Percentiles rank a stretch among this genome's conserved stretches.
phyloP scores from a whole-genome alignment of 257 asterid species.

The Plantago elongata region DNA sequence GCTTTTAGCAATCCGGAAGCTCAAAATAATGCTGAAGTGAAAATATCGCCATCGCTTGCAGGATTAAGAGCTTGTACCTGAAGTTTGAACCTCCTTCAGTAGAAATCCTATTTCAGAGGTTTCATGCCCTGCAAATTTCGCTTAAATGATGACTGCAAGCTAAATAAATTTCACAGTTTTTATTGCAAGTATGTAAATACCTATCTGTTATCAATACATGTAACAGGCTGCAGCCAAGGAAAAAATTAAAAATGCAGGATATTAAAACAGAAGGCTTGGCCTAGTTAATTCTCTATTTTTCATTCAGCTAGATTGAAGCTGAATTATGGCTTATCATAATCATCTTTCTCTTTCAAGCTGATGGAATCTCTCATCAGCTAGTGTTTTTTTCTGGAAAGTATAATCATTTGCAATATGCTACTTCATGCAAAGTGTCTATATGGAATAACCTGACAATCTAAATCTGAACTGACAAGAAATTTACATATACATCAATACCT shows the following conservation, averaged over 20 bases:
- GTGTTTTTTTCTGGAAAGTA: neutral
- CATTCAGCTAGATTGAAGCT: neutral
- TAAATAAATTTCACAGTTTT: neutral
- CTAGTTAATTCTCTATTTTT: neutral
- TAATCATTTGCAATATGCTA: neutral
- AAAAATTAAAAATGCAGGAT: neutral
- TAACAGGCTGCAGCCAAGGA: neutral
- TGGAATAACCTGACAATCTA: neutral
- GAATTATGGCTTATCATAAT: neutral
- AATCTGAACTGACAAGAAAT: neutral
- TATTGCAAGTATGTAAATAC: conserved; percentile 7
- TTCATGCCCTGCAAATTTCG: conserved; percentile 38
- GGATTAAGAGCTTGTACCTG: conserved; percentile 24
- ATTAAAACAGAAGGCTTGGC: neutral
- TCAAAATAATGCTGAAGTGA: too few species aligned
- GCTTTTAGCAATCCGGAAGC: too few species aligned
- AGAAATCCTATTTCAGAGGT: conserved; percentile 48
- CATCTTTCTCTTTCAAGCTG: too few species aligned
- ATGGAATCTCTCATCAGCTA: neutral
- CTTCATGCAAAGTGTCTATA: neutral
- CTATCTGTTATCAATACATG: neutral
- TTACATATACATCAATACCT: conserved; percentile 39
- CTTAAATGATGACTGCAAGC: conserved; percentile 9
- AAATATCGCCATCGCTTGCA: too few species aligned
- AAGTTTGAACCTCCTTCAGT: conserved; percentile 13